A percentile compares a stretch with the other conserved stretches of the same genome.
Conservation (phyloP, 371 early-diverging fungal genomes). For the Sanchytrium tribonematis region DNA sequence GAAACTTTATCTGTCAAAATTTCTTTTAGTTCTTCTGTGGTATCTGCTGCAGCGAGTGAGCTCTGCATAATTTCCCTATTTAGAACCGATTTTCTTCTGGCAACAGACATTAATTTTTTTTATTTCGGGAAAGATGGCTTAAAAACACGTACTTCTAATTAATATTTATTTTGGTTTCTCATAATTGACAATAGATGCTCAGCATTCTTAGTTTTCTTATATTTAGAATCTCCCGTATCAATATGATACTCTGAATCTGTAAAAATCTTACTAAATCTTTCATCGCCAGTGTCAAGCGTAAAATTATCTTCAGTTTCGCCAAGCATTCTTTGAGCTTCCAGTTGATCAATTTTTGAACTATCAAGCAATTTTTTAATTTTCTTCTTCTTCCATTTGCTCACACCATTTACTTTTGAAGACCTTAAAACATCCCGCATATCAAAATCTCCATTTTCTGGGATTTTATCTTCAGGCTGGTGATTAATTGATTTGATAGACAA, state of each 20-base stretch:
- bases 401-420: neutral
- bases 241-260: neutral
- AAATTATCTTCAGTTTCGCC: neutral
- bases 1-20: no score
- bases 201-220: neutral
- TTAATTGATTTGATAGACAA: neutral
- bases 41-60: no score
- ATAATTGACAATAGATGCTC: no score
- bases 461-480: no score
- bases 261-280: neutral
- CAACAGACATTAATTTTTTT: no score
- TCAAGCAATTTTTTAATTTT: neutral
- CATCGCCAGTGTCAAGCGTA: neutral
- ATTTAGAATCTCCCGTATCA: neutral
- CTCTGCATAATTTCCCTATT: no score
- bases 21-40: no score
- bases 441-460: no score
- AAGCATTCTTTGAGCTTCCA: neutral
- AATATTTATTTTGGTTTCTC: no score
- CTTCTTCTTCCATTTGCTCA: neutral
- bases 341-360: neutral
- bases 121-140: no score
- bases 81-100: no score
- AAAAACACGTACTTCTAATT: no score
- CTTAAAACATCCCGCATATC: neutral